phyloP scores from a whole-genome alignment of 768 basidiomycete species.

The Russula compacta region DNA sequence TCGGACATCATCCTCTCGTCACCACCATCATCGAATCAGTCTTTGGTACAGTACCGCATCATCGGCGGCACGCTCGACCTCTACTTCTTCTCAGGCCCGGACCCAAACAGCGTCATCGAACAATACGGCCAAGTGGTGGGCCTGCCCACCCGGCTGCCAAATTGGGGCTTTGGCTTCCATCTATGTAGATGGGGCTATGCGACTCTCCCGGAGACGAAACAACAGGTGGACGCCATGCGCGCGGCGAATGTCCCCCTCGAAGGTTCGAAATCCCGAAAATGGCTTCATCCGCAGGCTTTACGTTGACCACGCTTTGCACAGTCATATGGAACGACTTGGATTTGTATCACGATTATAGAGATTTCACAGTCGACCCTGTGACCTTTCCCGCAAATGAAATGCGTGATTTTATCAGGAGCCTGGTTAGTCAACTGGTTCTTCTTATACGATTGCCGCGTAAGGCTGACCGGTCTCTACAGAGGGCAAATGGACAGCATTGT shows the following conservation, averaged over 20 bases:
- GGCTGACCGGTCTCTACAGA: constrained; percentile 22
- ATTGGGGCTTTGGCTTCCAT: constrained; percentile 75
- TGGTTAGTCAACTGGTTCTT: constrained; percentile 35
- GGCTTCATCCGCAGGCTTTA: not conserved
- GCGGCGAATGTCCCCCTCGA: constrained; percentile 71
- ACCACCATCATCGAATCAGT: constrained; percentile 43
- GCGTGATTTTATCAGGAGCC: constrained; percentile 41
- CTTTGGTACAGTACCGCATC: constrained; percentile 62
- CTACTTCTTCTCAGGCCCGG: constrained; percentile 56
- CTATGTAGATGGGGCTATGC: constrained; percentile 53
- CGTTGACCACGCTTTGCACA: constrained; percentile 21
- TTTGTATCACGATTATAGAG: constrained; percentile 56
- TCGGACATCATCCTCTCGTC: constrained; percentile 62
- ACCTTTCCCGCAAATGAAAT: constrained; percentile 50
- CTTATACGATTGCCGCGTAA: not conserved
- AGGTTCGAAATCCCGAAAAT: constrained; percentile 30
- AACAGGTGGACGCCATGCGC: constrained; percentile 49
- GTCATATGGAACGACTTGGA: constrained; percentile 80
- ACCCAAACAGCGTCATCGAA: constrained; percentile 50
- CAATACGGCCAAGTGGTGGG: constrained; percentile 66
- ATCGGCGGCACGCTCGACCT: constrained; percentile 71
- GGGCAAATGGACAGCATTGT: constrained; percentile 42
- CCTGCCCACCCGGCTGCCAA: constrained; percentile 60
- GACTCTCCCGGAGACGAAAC: constrained; percentile 46
- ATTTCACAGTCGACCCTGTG: constrained; percentile 61